Conservation (phyloP, 2,329 filamentous ascomycete species). For the Colletotrichum sp. region DNA sequence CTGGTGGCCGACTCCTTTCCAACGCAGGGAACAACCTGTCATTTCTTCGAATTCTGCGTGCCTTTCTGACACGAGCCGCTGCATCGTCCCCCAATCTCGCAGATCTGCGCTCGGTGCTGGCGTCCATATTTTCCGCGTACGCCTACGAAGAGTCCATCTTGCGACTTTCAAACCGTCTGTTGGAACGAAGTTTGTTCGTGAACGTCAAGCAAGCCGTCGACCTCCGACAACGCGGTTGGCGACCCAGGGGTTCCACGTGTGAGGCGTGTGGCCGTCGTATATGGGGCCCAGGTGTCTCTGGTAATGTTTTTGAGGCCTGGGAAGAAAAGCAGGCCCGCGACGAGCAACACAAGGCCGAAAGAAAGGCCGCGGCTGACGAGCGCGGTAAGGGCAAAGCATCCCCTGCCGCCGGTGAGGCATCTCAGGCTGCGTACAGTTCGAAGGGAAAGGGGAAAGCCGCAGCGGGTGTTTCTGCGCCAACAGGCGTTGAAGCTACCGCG, state of each 20-base stretch:
- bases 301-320: constrained; percentile 82
- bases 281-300: constrained; percentile 88
- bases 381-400: constrained; percentile 43
- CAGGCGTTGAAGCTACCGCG: constrained; percentile 40
- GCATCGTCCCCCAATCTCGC: constrained; percentile 83
- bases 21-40: constrained; percentile 65
- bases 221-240: constrained; percentile 85
- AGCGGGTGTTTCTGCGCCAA: constrained; percentile 42
- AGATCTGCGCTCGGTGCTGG: constrained; percentile 83
- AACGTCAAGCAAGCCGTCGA: constrained; percentile 77
- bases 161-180: constrained; percentile 80
- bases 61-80: constrained; percentile 85
- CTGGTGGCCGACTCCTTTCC: constrained; percentile 38
- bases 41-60: constrained; percentile 87
- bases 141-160: constrained; percentile 93
- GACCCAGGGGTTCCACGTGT: constrained; percentile 84
- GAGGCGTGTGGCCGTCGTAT: constrained; percentile 82
- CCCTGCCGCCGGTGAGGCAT: constrained; percentile 19
- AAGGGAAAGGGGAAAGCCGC: constrained; percentile 65
- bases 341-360: constrained; percentile 48
- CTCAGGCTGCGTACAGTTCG: constrained; percentile 34
- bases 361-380: constrained; percentile 47
- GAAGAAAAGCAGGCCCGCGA: constrained; percentile 63
- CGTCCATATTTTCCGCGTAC: constrained; percentile 93
- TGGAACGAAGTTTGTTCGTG: constrained; percentile 88